Conservation (phyloP, 441 rosid species). For the Gossypium lobatum region DNA sequence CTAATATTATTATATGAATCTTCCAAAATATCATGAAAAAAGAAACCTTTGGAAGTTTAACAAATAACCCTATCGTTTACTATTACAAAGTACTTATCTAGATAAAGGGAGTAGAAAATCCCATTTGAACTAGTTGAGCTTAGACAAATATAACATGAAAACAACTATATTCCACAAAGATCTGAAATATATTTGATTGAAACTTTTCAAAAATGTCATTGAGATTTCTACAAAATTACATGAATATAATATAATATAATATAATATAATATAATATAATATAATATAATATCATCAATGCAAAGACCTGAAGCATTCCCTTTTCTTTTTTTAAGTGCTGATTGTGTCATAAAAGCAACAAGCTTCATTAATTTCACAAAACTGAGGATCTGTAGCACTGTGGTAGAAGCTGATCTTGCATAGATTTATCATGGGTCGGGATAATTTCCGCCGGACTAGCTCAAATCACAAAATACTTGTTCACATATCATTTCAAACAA, state of each 20-base stretch:
- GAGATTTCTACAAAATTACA: background rate
- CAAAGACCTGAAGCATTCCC: background rate
- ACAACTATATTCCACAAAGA: background rate
- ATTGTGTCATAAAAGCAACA: constrained; percentile 2
- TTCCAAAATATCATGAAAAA: too few species aligned
- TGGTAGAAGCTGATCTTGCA: background rate
- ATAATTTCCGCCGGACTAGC: too few species aligned
- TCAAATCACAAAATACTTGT: too few species aligned
- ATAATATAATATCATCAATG: background rate
- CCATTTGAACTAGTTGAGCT: background rate
- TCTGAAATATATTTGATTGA: background rate
- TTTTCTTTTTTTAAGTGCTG: background rate
- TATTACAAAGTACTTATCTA: too few species aligned
- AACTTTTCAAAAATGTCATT: background rate
- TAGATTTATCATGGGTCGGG: background rate
- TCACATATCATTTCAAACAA: background rate
- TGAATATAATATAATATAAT: background rate
- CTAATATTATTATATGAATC: too few species aligned
- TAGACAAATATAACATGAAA: background rate
- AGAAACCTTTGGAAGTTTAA: too few species aligned
- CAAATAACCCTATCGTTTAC: too few species aligned
- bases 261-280: too few species aligned
- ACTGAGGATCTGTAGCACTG: background rate
- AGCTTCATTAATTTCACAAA: background rate
- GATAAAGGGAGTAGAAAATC: background rate